Conservation (phyloP, 2,329 filamentous ascomycete genomes). For the Alternaria sp. region DNA sequence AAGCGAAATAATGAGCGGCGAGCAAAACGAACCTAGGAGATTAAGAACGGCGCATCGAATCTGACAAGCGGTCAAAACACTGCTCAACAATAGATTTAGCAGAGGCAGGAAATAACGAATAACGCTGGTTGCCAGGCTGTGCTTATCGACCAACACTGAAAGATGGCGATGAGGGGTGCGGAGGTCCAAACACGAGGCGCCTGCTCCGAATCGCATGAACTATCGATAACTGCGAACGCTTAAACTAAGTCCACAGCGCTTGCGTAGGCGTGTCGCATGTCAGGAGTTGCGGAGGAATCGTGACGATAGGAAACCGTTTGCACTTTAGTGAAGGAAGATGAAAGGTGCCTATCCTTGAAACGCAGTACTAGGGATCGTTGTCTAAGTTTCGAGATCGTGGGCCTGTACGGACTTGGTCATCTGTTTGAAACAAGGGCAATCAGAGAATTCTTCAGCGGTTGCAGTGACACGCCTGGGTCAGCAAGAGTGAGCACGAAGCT, state of each 20-base stretch:
- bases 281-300: constrained; percentile 1
- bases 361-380: constrained; percentile 8
- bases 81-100: constrained; percentile 7
- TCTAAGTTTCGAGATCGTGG: constrained; percentile 25
- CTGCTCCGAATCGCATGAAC: constrained; percentile 19
- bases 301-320: constrained; percentile 8
- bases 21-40: constrained; percentile 22
- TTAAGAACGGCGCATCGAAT: constrained; percentile 24
- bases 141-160: constrained; percentile 10
- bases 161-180: constrained; percentile 4
- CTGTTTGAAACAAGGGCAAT: constrained; percentile 37
- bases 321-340: constrained; percentile 11
- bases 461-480: constrained; percentile 4
- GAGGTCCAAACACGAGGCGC: constrained; percentile 5
- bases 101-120: constrained; percentile 7
- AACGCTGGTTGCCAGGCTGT: constrained; percentile 3
- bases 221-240: constrained; percentile 9
- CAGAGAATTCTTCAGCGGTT: constrained; percentile 24
- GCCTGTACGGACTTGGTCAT: constrained; percentile 25
- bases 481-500: constrained; percentile 1
- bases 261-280: constrained; percentile 19
- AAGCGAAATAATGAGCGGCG: constrained; percentile 32
- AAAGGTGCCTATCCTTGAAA: constrained; percentile 17
- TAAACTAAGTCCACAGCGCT: constrained; percentile 15
- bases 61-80: constrained; percentile 3